These are phyloP conservation scores for Fraxinus platypoda DNA, from an alignment of 305 asterid genomes.

Conservation along the genomic window DNA sequence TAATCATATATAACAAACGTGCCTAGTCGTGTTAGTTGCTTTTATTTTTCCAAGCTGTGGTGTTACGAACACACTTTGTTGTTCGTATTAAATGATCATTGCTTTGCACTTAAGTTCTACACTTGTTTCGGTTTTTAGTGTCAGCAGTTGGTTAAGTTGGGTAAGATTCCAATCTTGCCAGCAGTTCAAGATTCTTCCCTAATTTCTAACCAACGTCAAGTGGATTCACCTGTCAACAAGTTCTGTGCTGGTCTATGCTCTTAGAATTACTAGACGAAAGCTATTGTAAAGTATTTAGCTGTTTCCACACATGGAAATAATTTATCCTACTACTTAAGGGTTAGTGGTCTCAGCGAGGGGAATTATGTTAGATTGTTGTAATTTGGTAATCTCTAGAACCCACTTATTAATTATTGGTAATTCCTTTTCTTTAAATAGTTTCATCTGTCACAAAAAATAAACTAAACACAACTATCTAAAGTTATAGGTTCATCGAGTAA, in stretches of 20 bases:
- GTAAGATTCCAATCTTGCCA: not conserved
- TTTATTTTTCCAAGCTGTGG: not conserved
- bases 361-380: not conserved
- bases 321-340: not conserved
- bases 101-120: not conserved
- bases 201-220: not conserved
- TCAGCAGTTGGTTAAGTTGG: conserved; percentile 10
- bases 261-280: not conserved
- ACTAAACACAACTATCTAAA: not conserved
- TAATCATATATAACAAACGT: not conserved
- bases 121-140: not conserved
- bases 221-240: not conserved
- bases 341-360: not conserved
- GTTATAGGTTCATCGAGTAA: not conserved
- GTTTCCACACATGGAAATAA: not conserved
- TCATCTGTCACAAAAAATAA: not conserved
- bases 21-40: not conserved
- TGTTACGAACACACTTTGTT: not conserved
- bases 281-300: not conserved
- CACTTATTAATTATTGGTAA: not conserved
- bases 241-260: not conserved
- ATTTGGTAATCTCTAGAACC: not conserved
- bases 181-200: not conserved
- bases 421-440: not conserved
- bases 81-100: not conserved